Evolutionary conservation across 2,329 filamentous ascomycete genomes (phyloP).

Genomic region (Fusarium sp.): DNA sequence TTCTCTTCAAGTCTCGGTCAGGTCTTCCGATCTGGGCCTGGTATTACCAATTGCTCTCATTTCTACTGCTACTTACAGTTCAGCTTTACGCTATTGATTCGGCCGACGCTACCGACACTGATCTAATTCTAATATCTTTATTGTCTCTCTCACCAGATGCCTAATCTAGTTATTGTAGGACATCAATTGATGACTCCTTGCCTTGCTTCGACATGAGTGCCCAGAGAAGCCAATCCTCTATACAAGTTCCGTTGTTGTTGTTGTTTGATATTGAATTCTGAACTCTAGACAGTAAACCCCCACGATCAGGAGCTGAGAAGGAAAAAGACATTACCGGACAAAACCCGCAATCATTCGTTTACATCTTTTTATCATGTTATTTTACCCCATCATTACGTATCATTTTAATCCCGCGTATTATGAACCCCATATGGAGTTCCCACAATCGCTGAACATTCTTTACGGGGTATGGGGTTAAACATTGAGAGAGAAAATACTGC

Average conservation of each 20-base stretch:
- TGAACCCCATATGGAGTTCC: conserved; percentile 3
- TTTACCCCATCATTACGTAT: conserved; percentile 44
- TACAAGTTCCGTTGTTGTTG: neutral
- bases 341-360: conserved; percentile 17
- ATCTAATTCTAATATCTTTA: neutral
- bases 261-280: neutral
- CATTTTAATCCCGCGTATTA: conserved; percentile 10
- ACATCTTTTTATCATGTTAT: conserved; percentile 29
- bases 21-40: neutral
- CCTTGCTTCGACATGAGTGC: neutral
- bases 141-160: neutral
- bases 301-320: neutral
- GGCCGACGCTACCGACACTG: neutral
- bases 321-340: neutral
- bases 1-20: neutral
- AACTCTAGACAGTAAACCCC: neutral
- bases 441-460: neutral
- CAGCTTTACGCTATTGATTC: neutral
- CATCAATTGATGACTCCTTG: neutral
- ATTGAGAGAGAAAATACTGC: neutral
- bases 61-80: neutral
- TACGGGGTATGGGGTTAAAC: neutral
- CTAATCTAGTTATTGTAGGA: neutral
- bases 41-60: conserved; percentile 1
- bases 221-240: neutral